A percentile compares a stretch with the other conserved stretches of the same genome.
phyloP scores from a whole-genome alignment of 2,329 filamentous ascomycete genomes.

The Tolypocladium paradoxum region DNA sequence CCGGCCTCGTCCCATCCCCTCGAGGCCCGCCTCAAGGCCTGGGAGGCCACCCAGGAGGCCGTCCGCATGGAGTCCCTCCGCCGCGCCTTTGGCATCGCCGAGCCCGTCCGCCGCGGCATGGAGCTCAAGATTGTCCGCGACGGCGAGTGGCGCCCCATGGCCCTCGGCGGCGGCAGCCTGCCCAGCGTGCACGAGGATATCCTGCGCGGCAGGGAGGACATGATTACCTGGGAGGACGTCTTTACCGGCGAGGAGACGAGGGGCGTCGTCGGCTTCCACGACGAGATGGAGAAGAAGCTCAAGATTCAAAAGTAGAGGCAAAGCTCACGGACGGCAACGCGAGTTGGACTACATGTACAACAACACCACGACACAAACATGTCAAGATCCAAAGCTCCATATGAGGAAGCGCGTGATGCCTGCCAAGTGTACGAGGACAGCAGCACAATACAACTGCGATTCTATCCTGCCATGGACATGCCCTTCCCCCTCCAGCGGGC shows the following conservation, averaged over 20 bases:
- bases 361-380: not conserved
- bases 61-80: constrained; percentile 84
- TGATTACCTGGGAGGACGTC: constrained; percentile 87
- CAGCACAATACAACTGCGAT: constrained; percentile 8
- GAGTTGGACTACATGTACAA: not conserved
- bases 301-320: constrained; percentile 43
- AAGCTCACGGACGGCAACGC: not conserved
- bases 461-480: constrained; percentile 14
- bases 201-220: constrained; percentile 65
- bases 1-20: constrained; percentile 70
- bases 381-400: not conserved
- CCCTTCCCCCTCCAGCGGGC: not conserved
- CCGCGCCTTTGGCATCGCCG: constrained; percentile 80
- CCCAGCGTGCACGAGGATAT: constrained; percentile 82
- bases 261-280: constrained; percentile 63
- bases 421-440: not conserved
- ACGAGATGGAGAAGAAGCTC: constrained; percentile 88
- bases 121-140: constrained; percentile 80
- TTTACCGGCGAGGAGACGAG: constrained; percentile 70
- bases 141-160: constrained; percentile 69
- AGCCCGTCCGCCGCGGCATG: constrained; percentile 89
- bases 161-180: constrained; percentile 48
- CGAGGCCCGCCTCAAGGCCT: constrained; percentile 77
- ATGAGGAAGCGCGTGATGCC: not conserved
- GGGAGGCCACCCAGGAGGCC: constrained; percentile 79